These are phyloP conservation scores for Septoria petroselini DNA, from an alignment of 2,329 filamentous ascomycete genomes.

Conservation along the genomic window DNA sequence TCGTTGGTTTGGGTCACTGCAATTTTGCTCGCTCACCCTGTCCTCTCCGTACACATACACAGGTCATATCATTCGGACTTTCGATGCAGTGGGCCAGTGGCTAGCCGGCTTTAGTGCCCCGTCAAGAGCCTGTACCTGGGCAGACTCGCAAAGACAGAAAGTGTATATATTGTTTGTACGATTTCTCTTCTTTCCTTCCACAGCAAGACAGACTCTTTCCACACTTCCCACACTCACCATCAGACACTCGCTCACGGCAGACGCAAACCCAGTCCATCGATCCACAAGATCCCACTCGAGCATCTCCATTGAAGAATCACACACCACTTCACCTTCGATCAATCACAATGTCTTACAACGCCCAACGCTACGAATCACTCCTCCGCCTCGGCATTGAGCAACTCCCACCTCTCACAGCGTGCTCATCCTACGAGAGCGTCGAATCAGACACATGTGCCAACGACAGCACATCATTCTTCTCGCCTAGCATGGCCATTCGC, in stretches of 20 bases:
- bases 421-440: slow-evolving; percentile 1
- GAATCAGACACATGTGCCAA: no score
- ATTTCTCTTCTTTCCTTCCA: neutral
- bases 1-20: slow-evolving; percentile 12
- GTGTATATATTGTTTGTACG: neutral
- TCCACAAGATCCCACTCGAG: neutral
- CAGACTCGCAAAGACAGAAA: neutral
- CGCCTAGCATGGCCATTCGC: neutral
- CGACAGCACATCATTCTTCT: no score
- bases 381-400: slow-evolving; percentile 34
- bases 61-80: slow-evolving; percentile 23
- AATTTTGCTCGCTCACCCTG: slow-evolving; percentile 16
- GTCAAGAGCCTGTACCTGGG: slow-evolving; percentile 15
- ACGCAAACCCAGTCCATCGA: neutral
- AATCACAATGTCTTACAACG: slow-evolving; percentile 31
- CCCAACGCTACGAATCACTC: slow-evolving; percentile 28
- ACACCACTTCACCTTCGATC: neutral
- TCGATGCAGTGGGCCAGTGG: neutral
- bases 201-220: no score
- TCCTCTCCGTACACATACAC: slow-evolving; percentile 8
- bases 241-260: no score
- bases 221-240: no score
- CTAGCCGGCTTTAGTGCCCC: slow-evolving; percentile 6
- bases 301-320: neutral
- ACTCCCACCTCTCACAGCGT: slow-evolving; percentile 26